A percentile compares a stretch with the other conserved stretches of the same genome.
Evolutionary conservation across 805 yeast genomes (phyloP).

Genomic region (Tetrapisispora taiwanensis): DNA sequence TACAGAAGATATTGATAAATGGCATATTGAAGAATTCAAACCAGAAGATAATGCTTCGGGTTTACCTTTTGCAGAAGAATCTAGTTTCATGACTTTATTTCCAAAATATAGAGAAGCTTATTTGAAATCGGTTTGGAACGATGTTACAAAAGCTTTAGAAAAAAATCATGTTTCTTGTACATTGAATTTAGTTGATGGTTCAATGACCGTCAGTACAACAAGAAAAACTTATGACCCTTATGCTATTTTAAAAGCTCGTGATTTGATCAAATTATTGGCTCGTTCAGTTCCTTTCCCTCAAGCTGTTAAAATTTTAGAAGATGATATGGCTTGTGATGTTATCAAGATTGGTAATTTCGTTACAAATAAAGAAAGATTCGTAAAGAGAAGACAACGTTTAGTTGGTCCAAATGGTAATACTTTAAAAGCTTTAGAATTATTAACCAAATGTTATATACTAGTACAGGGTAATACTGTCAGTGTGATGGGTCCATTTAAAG

Average conservation of each 20-base stretch:
- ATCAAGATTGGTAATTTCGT: slow-evolving; percentile 89
- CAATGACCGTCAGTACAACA: slow-evolving; percentile 94
- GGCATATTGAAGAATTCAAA: slow-evolving; percentile 81
- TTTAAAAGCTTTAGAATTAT: slow-evolving; percentile 83
- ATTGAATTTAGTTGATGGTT: slow-evolving; percentile 86
- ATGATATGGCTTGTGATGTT: slow-evolving; percentile 91
- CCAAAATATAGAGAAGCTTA: slow-evolving; percentile 95
- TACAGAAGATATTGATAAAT: slow-evolving; percentile 86
- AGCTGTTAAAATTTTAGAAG: slow-evolving; percentile 83
- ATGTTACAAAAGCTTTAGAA: slow-evolving; percentile 73
- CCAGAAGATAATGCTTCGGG: slow-evolving; percentile 86
- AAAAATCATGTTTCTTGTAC: slow-evolving; percentile 71
- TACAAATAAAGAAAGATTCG: slow-evolving; percentile 83
- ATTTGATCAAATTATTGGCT: slow-evolving; percentile 82
- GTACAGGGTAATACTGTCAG: slow-evolving; percentile 97
- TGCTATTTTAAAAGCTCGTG: slow-evolving; percentile 86
- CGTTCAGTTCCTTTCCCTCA: slow-evolving; percentile 96
- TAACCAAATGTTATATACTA: slow-evolving; percentile 89
- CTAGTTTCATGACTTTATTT: slow-evolving; percentile 86
- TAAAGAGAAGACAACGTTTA: slow-evolving; percentile 89
- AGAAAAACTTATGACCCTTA: slow-evolving; percentile 95
- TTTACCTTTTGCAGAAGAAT: slow-evolving; percentile 86
- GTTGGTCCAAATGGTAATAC: slow-evolving; percentile 98
- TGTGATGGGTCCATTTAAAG: slow-evolving; percentile 93
- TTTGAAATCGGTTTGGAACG: slow-evolving; percentile 84